These are phyloP conservation scores for Ophiocordyceps camponoti-leonardi DNA, from an alignment of 2,329 filamentous ascomycete genomes.

Conservation along the genomic window DNA sequence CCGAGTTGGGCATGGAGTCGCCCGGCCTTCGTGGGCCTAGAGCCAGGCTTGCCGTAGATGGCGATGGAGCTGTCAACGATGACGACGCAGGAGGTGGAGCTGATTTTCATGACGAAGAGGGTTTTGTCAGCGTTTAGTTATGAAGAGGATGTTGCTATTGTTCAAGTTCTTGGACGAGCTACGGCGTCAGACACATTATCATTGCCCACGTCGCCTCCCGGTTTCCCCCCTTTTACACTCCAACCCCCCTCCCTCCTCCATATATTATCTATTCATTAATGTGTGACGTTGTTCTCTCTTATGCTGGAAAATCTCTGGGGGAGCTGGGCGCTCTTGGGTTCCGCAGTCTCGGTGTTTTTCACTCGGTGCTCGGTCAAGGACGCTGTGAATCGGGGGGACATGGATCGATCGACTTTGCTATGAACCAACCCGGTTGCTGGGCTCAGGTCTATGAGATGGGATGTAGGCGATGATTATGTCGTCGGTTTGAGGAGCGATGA, in stretches of 20 bases:
- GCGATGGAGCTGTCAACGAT: slow-evolving; percentile 8
- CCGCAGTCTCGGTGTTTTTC: no score
- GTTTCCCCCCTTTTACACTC: no score
- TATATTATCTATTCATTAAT: no score
- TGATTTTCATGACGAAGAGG: neutral
- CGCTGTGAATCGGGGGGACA: neutral
- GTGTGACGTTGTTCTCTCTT: no score
- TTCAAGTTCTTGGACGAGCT: neutral
- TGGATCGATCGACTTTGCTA: neutral
- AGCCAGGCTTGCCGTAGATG: slow-evolving; percentile 5
- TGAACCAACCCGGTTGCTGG: neutral
- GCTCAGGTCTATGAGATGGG: neutral
- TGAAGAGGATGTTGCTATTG: neutral
- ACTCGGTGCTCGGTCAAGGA: neutral
- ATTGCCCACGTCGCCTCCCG: neutral
- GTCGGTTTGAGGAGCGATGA: neutral
- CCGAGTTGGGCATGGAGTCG: slow-evolving; percentile 29
- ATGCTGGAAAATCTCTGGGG: no score
- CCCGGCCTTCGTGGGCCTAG: slow-evolving; percentile 6
- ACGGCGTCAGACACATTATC: neutral
- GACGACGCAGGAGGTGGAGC: slow-evolving; percentile 8
- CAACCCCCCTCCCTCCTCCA: no score
- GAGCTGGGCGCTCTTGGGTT: no score
- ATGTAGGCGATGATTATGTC: neutral
- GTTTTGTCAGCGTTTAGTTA: neutral